Evolutionary conservation across 2,329 filamentous ascomycete species (phyloP).

Genomic region (Pseudogymnoascus sp.): DNA sequence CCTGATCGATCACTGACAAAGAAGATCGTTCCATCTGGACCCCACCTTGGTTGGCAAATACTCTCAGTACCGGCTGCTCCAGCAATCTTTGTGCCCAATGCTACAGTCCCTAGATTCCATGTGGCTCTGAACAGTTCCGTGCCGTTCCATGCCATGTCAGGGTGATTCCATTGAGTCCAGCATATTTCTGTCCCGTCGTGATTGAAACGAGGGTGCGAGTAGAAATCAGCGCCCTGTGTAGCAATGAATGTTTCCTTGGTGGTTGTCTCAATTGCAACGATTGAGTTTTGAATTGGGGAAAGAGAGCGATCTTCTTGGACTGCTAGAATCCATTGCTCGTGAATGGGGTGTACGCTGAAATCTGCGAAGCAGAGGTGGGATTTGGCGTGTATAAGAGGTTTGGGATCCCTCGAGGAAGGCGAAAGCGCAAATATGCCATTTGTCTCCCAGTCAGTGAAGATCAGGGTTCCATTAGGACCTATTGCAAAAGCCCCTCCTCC

Average conservation of each 20-base stretch:
- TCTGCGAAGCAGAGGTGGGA: conserved; percentile 37
- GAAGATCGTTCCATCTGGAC: conserved; percentile 40
- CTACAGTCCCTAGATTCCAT: conserved; percentile 33
- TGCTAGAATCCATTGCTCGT: conserved; percentile 39
- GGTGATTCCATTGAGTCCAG: conserved; percentile 51
- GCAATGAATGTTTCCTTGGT: conserved; percentile 32
- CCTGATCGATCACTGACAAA: conserved; percentile 41
- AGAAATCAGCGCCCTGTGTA: conserved; percentile 44
- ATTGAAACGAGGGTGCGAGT: conserved; percentile 43
- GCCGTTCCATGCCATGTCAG: conserved; percentile 45
- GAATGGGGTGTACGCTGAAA: conserved; percentile 36
- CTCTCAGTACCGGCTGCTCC: conserved; percentile 36
- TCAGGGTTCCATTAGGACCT: conserved; percentile 33
- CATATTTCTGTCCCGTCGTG: conserved; percentile 38
- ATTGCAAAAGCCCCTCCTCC: conserved; percentile 41
- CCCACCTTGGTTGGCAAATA: conserved; percentile 45
- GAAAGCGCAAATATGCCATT: conserved; percentile 38
- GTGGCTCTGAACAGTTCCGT: conserved; percentile 38
- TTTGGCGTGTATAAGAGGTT: conserved; percentile 10
- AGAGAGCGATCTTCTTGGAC: conserved; percentile 42
- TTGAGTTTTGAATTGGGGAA: conserved; percentile 22
- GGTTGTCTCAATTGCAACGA: conserved; percentile 26
- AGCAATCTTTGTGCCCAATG: conserved; percentile 32
- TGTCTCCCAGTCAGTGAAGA: conserved; percentile 40
- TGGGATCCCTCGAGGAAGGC: conserved; percentile 28